Conservation (phyloP, 1,139 yeast genomes). For the Pichiaceae sp. region DNA sequence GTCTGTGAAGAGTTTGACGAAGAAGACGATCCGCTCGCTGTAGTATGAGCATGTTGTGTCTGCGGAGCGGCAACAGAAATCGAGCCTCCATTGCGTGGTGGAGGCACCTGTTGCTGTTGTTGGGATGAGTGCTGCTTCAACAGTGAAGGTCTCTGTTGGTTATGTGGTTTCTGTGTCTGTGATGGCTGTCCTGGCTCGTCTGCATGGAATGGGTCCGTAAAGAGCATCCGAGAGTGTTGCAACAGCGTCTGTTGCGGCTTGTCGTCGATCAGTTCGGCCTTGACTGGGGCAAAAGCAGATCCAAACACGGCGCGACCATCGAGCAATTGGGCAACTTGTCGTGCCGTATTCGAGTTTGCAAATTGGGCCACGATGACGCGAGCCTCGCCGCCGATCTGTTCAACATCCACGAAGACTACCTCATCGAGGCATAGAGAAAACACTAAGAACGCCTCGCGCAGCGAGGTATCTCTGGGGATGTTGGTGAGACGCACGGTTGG, state of each 20-base stretch:
- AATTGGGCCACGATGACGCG: conserved; percentile 43
- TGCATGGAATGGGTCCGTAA: conserved; percentile 1
- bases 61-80: neutral
- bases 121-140: too few species aligned
- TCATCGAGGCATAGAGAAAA: conserved; percentile 79
- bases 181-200: too few species aligned
- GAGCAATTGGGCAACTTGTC: conserved; percentile 61
- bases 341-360: conserved; percentile 54
- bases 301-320: conserved; percentile 65
- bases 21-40: neutral
- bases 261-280: conserved; percentile 41
- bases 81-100: neutral
- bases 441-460: conserved; percentile 68
- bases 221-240: neutral
- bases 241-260: neutral
- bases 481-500: conserved; percentile 37
- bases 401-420: conserved; percentile 45
- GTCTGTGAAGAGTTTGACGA: neutral
- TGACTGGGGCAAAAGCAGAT: conserved; percentile 41
- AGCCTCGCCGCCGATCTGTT: conserved; percentile 24
- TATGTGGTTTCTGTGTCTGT: too few species aligned
- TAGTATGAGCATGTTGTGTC: neutral
- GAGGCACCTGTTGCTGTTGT: neutral
- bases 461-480: conserved; percentile 64
- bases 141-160: too few species aligned